Conservation (phyloP, 345 rosid species). For the Aethionema arabicum region DNA sequence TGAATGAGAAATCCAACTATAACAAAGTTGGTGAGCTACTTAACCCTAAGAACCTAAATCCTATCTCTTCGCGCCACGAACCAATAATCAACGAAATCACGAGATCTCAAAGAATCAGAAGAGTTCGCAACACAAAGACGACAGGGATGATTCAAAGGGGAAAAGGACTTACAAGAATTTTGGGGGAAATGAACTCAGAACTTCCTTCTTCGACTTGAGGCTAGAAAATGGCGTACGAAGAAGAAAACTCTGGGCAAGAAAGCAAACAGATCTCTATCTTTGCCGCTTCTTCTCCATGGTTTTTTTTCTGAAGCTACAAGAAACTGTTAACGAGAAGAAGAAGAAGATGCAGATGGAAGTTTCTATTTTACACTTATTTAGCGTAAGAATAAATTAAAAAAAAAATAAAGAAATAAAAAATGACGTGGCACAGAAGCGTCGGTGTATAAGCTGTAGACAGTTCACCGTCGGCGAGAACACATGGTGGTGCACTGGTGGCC, state of each 20-base stretch:
- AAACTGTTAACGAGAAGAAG: constrained; percentile 2
- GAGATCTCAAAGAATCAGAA: neutral
- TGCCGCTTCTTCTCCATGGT: constrained; percentile 27
- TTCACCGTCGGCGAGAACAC: constrained; percentile 38
- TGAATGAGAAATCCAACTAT: neutral
- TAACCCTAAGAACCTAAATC: constrained; percentile 18
- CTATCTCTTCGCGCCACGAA: neutral
- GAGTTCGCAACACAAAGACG: neutral
- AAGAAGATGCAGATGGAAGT: constrained; percentile 19
- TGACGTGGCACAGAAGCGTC: constrained; percentile 10
- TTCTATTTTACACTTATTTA: constrained; percentile 24
- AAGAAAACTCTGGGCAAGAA: constrained; percentile 19
- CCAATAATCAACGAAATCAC: neutral
- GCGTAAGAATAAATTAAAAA: neutral
- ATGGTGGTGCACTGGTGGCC: constrained; percentile 23
- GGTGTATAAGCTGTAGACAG: constrained; percentile 4
- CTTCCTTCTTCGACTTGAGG: neutral
- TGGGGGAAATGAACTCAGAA: constrained; percentile 8
- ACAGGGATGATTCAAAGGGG: neutral
- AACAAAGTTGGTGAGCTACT: constrained; percentile 16
- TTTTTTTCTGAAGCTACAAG: constrained; percentile 16
- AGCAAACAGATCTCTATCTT: constrained; percentile 29
- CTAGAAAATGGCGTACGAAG: neutral
- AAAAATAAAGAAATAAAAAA: neutral
- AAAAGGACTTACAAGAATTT: constrained; percentile 2